Percentiles rank a stretch among this genome's conserved stretches.
Conservation (phyloP, 805 yeast genomes). For the Saturnispora gosingensis region DNA sequence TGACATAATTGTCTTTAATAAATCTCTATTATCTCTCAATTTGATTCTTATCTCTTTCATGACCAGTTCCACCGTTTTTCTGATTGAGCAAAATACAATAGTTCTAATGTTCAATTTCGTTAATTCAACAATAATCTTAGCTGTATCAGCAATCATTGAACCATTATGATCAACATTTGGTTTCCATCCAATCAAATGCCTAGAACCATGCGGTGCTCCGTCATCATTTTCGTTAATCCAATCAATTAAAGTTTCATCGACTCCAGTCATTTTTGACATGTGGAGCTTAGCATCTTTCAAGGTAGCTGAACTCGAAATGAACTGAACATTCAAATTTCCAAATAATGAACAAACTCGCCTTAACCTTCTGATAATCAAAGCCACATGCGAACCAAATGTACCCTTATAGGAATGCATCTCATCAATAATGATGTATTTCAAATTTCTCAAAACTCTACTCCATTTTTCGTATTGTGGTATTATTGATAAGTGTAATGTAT, state of each 20-base stretch:
- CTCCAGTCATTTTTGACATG: slow-evolving; percentile 67
- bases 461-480: slow-evolving; percentile 71
- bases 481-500: slow-evolving; percentile 78
- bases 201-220: slow-evolving; percentile 83
- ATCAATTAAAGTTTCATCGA: slow-evolving; percentile 37
- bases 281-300: slow-evolving; percentile 64
- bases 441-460: slow-evolving; percentile 56
- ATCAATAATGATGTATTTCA: slow-evolving; percentile 72
- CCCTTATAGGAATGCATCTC: slow-evolving; percentile 86
- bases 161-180: slow-evolving; percentile 61
- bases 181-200: slow-evolving; percentile 72
- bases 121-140: slow-evolving; percentile 59
- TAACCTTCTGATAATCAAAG: slow-evolving; percentile 72
- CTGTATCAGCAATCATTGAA: slow-evolving; percentile 68
- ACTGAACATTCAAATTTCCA: slow-evolving; percentile 48
- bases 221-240: slow-evolving; percentile 51
- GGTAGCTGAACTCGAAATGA: slow-evolving; percentile 93
- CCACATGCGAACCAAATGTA: slow-evolving; percentile 87
- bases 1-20: slow-evolving; percentile 67
- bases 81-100: slow-evolving; percentile 82
- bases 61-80: slow-evolving; percentile 77
- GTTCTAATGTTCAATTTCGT: slow-evolving; percentile 60
- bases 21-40: slow-evolving; percentile 36
- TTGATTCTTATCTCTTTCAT: slow-evolving; percentile 73
- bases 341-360: slow-evolving; percentile 49